Base-by-base conservation (phyloP, 75 land plant species). In the Azolla pinnata region DNA sequence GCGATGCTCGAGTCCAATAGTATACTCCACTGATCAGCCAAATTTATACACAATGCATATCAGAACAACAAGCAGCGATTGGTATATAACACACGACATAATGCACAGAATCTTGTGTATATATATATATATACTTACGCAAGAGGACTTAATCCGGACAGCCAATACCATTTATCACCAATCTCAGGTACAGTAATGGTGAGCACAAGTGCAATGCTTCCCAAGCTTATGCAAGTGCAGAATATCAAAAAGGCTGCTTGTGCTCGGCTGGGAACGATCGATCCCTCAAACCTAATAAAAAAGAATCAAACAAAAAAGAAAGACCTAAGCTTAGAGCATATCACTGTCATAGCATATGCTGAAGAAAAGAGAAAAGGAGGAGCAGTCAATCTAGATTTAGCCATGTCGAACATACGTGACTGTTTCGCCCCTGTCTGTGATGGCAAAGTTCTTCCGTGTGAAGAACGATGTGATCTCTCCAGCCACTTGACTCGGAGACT, bases 171-270 rank as follows among this genome's bases (percentile, higher is more conserved):
- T 40, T 83, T 85, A 44, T 83, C 80, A 46, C 96, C 98, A 25
- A 77, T 60, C 45, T 79, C 85, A 32, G 96, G 98, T 46, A 77
- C 55, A 16, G 98, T 84, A 24, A 93, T 93, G 49, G 98, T 76
- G 29, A 93, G 87, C 18, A 93, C 96, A 40, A 93, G 85, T 21
- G 75, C 87, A 24, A 83, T 88, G 59, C 98, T 85, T 7, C 76
- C 96, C 18, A 93, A 67, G 72, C 98, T 93, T 16, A 93, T 76
- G 64, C 81, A 83, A 5, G 90, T 93, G 64, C 98, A 93, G 75
- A 93, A 88, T 0, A 86, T 83, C 42, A 93, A 66, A 61, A 93
- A 81, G 23, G 87, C 87, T 33, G 98, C 98, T 64, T 93, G 98
- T 29, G 87, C 96, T 53, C 98, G 65, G 75, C 87, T 88, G 44